Evolutionary conservation across 2,329 filamentous ascomycete genomes (phyloP).

Genomic region (Myriosclerotinia duriaeana): DNA sequence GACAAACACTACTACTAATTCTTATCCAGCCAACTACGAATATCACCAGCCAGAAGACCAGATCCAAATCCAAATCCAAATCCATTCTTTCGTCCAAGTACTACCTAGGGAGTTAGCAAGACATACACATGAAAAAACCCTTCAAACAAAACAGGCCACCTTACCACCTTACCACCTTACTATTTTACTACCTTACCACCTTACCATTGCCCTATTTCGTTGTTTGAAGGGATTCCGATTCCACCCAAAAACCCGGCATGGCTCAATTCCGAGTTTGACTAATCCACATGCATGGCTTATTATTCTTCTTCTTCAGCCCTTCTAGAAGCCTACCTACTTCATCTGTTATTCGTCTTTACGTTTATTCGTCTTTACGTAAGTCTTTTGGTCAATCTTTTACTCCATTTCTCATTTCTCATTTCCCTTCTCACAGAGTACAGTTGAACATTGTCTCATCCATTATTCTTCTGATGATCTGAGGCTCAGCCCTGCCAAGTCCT

Average conservation of each 20-base stretch:
- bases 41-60: too few relatives aligned
- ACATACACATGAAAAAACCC: background rate
- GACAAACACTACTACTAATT: too few relatives aligned
- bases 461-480: background rate
- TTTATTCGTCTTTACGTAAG: conserved; percentile 17
- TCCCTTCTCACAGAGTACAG: background rate
- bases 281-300: background rate
- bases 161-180: too few relatives aligned
- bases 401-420: background rate
- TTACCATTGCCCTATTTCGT: background rate
- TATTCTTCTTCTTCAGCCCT: background rate
- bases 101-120: background rate
- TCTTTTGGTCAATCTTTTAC: background rate
- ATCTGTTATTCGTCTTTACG: conserved; percentile 11
- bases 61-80: too few relatives aligned
- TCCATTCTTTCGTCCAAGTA: too few relatives aligned
- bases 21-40: too few relatives aligned
- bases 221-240: background rate
- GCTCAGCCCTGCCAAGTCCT: conserved; percentile 12
- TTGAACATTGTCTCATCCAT: background rate
- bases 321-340: background rate
- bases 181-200: too few relatives aligned
- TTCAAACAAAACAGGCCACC: background rate
- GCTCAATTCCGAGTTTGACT: too few relatives aligned
- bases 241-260: too few relatives aligned